Conservation (phyloP, 306 rosid species). For the Rosa lucieae region DNA sequence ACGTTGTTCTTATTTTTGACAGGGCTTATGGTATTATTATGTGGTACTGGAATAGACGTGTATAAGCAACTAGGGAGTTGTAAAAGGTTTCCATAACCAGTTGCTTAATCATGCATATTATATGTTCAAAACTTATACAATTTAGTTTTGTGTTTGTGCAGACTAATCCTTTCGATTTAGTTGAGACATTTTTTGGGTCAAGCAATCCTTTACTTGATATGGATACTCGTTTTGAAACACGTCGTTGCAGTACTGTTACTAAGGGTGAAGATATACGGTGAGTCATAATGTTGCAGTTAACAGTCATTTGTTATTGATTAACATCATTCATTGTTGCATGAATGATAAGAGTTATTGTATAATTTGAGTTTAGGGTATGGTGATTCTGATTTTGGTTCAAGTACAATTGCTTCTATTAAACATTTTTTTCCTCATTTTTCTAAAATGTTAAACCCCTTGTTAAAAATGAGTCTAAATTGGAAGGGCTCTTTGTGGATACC, state of each 20-base stretch:
- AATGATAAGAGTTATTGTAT: neutral
- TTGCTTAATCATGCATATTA: neutral
- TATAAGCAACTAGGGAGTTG: neutral
- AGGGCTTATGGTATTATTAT: neutral
- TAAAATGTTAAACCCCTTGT: neutral
- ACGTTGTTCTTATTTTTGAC: neutral
- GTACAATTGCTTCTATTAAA: neutral
- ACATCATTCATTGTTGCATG: conserved; percentile 7
- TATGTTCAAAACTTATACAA: conserved; percentile 2
- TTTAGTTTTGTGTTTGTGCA: conserved; percentile 37
- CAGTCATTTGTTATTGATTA: conserved; percentile 23
- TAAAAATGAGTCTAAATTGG: neutral
- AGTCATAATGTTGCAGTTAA: conserved; percentile 31
- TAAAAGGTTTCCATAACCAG: neutral
- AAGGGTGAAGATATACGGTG: conserved; percentile 98
- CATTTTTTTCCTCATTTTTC: neutral
- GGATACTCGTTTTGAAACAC: conserved; percentile 88
- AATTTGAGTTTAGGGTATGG: neutral
- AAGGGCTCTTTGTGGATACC: neutral
- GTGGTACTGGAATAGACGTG: neutral
- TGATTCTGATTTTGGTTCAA: neutral
- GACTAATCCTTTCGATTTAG: conserved; percentile 96
- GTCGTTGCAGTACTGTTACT: conserved; percentile 77
- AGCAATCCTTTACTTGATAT: conserved; percentile 76
- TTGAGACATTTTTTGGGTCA: conserved; percentile 93